These are phyloP conservation scores for Agroathelia rolfsii DNA, from an alignment of 1,284 basidiomycete genomes.

Conservation along the genomic window DNA sequence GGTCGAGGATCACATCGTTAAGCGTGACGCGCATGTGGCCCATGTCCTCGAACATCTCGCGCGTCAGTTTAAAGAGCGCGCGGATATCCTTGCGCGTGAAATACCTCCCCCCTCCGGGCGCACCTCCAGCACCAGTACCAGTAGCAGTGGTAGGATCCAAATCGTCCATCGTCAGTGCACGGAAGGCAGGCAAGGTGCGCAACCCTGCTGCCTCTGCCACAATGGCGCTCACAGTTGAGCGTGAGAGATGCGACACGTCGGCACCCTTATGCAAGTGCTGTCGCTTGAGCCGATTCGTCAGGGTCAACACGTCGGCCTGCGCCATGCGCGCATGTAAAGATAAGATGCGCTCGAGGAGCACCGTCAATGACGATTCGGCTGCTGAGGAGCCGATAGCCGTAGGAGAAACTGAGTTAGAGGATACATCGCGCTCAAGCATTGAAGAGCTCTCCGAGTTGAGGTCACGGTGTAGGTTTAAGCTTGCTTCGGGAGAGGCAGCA, in stretches of 20 bases:
- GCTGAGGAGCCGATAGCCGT: too few species aligned
- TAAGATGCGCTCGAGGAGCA: constrained; percentile 64
- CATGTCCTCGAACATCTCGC: constrained; percentile 79
- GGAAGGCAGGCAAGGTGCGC: constrained; percentile 71
- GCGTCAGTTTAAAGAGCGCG: constrained; percentile 74
- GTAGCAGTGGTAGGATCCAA: constrained; percentile 55
- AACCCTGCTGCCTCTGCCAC: constrained; percentile 64
- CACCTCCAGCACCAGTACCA: too few species aligned
- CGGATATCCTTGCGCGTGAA: constrained; percentile 84
- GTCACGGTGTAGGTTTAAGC: too few species aligned
- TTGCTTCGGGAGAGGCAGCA: too few species aligned
- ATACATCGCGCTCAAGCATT: constrained; percentile 39
- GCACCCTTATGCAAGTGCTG: constrained; percentile 77
- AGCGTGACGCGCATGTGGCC: constrained; percentile 75
- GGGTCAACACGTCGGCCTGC: constrained; percentile 79
- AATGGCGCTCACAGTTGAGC: constrained; percentile 72
- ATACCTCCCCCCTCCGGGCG: too few species aligned
- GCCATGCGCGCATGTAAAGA: constrained; percentile 61
- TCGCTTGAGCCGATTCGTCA: constrained; percentile 84
- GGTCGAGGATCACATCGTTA: constrained; percentile 89
- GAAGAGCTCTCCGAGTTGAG: constrained; percentile 68
- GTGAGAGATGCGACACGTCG: constrained; percentile 83
- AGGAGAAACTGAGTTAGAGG: too few species aligned
- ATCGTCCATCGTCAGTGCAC: constrained; percentile 62
- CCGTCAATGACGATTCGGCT: too few species aligned